phyloP scores from a whole-genome alignment of 1,284 basidiomycete genomes.

The Tetrapyrgos nigripes region DNA sequence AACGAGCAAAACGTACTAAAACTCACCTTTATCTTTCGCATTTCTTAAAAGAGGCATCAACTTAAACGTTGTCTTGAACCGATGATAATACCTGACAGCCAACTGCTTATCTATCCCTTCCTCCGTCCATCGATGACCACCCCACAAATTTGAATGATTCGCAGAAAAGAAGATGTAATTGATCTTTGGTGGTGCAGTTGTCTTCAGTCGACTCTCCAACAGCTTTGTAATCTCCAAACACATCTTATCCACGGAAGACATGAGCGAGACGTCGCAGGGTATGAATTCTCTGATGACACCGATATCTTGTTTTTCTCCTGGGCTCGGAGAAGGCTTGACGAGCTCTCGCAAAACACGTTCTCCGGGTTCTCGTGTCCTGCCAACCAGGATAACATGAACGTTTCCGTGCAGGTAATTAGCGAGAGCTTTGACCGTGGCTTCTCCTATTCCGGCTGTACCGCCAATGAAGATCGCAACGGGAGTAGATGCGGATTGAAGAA shows the following conservation, averaged over 20 bases:
- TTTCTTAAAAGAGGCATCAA: slow-evolving; percentile 11
- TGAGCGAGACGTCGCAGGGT: slow-evolving; percentile 4
- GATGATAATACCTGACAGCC: slow-evolving; percentile 13
- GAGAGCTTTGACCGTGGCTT: neutral
- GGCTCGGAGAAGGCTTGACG: neutral
- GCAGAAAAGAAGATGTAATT: slow-evolving; percentile 13
- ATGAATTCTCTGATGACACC: slow-evolving; percentile 7
- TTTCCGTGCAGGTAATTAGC: slow-evolving; percentile 4
- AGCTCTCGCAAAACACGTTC: neutral
- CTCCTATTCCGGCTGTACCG: slow-evolving; percentile 13
- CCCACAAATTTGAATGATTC: neutral
- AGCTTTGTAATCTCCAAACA: neutral
- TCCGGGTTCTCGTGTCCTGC: neutral
- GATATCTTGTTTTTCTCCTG: too few relatives aligned
- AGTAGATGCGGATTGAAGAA: neutral
- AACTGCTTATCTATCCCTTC: slow-evolving; percentile 12
- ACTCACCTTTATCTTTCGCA: slow-evolving; percentile 9
- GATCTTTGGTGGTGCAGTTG: neutral
- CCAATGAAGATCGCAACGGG: slow-evolving; percentile 15
- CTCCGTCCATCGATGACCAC: neutral
- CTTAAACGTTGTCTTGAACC: slow-evolving; percentile 14
- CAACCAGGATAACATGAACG: slow-evolving; percentile 9
- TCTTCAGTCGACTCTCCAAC: neutral
- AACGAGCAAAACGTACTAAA: neutral
- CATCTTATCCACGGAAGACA: neutral